Base-by-base conservation (phyloP, 2,329 filamentous ascomycete species). In the Pyrenophora seminiperda region DNA sequence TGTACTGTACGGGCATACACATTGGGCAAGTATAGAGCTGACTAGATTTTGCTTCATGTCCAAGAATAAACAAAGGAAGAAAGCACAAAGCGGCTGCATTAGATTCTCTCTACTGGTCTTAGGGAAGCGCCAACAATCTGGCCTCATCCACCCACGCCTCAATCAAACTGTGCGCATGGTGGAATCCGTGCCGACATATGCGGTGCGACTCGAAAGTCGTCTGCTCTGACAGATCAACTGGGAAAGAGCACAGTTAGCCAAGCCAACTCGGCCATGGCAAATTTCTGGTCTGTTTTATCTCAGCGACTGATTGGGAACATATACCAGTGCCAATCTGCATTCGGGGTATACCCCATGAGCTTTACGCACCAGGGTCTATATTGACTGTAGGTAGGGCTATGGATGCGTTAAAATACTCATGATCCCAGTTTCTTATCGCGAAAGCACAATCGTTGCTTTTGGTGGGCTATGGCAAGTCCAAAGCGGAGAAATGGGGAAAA, bases 181-280 rank as follows among this genome's bases (percentile, higher is more conserved):
- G 14, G 11, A 18, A 31, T 33, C 44, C 44, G 20, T 47, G 44
- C 31, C 36, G 13, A 15, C 14, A 14, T 40, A 20, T 13, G 43
- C 43, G 34, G 43, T 46, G 32, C 43, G 36, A 40, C 43, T 36
- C 43, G 36, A 40, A 33, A 4, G 7, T 47, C 34, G 36, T 38
- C 15, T 47, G 7, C 14, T 34, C 19, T 14, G 27, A 42, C 29
- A n/a, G 14, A n/a, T 11, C 10, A n/a, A 19, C n/a, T n/a, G 31
- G 27, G 13, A 6, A 40, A 40, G 27, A 17, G 29, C 19, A 24
- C 14, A 15, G 5, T 33, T n/a, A 22, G 29, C 40, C 7, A 18
- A 14, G 5, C 3, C 14, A 22, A 15, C 41, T 17, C n/a, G 10
- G 20, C 41, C 17, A n/a, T 27, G 14, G 17, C 14, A n/a, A 17